A percentile compares a stretch with the other conserved stretches of the same genome.
These are phyloP conservation scores for Termitomyces sp. DNA, from an alignment of 768 basidiomycete genomes.

Conservation along the genomic window DNA sequence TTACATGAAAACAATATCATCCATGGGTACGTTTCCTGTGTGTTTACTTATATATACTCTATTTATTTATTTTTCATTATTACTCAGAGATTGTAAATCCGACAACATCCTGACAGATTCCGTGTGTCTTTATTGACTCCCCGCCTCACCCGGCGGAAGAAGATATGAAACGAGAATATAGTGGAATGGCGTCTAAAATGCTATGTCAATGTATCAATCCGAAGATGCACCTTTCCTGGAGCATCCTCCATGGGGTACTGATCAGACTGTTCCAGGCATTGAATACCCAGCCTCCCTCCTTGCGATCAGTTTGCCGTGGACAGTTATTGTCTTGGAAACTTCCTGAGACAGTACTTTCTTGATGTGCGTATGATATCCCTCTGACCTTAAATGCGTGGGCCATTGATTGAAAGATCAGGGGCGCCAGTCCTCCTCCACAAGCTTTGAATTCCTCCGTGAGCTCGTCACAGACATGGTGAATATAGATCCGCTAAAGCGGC, in stretches of 20 bases:
- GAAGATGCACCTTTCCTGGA: constrained; percentile 24
- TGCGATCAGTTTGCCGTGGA: not conserved
- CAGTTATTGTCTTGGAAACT: not conserved
- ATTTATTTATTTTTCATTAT: too few relatives aligned
- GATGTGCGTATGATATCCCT: not conserved
- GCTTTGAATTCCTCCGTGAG: not conserved
- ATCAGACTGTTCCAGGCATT: constrained; percentile 34
- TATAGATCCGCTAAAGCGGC: not conserved
- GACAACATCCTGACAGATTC: not conserved
- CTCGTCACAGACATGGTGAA: not conserved
- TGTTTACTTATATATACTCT: too few relatives aligned
- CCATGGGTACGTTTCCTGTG: too few relatives aligned
- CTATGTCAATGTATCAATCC: constrained; percentile 8
- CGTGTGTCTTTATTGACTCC: not conserved
- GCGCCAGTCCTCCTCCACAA: not conserved
- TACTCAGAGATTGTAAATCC: not conserved
- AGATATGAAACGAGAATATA: not conserved
- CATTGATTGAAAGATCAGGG: not conserved
- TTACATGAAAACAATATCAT: too few relatives aligned
- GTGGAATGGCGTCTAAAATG: not conserved
- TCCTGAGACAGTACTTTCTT: not conserved
- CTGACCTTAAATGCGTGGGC: too few relatives aligned
- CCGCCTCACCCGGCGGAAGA: not conserved
- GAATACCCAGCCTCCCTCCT: not conserved
- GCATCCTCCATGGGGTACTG: constrained; percentile 32